Evolutionary conservation across 352 stramenopile species (phyloP).

Genomic region (Phytophthora foliorum): DNA sequence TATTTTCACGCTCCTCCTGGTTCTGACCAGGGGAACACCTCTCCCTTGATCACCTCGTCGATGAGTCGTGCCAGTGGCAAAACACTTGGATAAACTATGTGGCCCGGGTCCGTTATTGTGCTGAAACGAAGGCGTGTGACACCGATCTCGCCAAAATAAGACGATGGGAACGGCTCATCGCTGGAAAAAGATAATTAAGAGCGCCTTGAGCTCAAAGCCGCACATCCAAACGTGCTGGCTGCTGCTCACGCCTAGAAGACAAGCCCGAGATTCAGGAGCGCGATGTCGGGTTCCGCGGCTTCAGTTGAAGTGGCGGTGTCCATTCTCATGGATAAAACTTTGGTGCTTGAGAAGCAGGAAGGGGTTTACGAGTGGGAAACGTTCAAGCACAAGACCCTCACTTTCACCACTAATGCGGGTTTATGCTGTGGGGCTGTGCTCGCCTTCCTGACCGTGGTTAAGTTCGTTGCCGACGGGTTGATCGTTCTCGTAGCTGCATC

Average conservation of each 20-base stretch:
- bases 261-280: neutral
- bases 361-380: neutral
- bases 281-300: neutral
- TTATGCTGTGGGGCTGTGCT: neutral
- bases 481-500: neutral
- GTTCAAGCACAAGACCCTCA: neutral
- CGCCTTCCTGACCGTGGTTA: neutral
- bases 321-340: neutral
- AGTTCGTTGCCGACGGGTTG: neutral
- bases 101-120: too few species aligned
- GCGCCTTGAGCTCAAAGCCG: neutral
- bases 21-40: conserved; percentile 1
- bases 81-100: too few species aligned
- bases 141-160: too few species aligned
- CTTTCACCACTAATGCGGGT: neutral
- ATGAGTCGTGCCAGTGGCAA: neutral
- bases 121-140: too few species aligned
- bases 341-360: neutral
- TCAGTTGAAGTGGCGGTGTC: neutral
- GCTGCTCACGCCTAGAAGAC: neutral
- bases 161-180: neutral
- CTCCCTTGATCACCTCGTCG: neutral
- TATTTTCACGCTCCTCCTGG: conserved; percentile 24
- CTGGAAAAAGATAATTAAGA: neutral
- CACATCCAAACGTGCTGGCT: neutral